Conservation (phyloP, 2,329 filamentous ascomycete genomes). For the Apiospora arundinis region DNA sequence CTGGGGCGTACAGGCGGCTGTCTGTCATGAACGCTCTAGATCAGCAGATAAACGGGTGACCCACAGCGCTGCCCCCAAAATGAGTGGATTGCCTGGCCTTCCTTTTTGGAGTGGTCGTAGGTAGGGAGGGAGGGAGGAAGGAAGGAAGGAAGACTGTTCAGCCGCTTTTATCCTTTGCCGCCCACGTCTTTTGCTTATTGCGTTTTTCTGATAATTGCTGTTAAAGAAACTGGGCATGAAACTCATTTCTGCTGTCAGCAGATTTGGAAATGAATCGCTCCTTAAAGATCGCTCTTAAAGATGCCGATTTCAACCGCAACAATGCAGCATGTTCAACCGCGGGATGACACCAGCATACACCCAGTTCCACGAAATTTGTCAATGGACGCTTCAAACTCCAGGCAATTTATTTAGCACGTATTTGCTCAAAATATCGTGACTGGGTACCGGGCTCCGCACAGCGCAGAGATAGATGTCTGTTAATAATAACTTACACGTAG, state of each 20-base stretch:
- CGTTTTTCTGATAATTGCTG: background rate
- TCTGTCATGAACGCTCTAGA: conserved; percentile 7
- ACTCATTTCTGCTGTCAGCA: background rate
- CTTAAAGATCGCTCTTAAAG: conserved; percentile 2
- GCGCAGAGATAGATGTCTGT: background rate
- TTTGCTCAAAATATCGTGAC: background rate
- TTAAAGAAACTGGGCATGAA: background rate
- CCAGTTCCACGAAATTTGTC: background rate
- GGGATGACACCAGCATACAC: background rate
- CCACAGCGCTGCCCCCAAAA: conserved; percentile 5
- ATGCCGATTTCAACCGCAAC: background rate
- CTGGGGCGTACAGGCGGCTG: background rate
- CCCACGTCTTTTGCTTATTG: background rate
- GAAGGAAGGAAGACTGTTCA: background rate
- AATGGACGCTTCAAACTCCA: background rate
- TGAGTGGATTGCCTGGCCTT: background rate
- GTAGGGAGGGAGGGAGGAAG: background rate
- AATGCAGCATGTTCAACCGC: background rate
- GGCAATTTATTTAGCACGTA: background rate
- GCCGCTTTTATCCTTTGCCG: background rate
- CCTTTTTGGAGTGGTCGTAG: background rate
- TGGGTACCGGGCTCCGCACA: background rate
- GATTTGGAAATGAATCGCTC: conserved; percentile 1
- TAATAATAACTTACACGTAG: background rate
- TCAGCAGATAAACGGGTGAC: conserved; percentile 5